These are phyloP conservation scores for Verticillium longisporum DNA, from an alignment of 2,329 filamentous ascomycete genomes.

Conservation along the genomic window DNA sequence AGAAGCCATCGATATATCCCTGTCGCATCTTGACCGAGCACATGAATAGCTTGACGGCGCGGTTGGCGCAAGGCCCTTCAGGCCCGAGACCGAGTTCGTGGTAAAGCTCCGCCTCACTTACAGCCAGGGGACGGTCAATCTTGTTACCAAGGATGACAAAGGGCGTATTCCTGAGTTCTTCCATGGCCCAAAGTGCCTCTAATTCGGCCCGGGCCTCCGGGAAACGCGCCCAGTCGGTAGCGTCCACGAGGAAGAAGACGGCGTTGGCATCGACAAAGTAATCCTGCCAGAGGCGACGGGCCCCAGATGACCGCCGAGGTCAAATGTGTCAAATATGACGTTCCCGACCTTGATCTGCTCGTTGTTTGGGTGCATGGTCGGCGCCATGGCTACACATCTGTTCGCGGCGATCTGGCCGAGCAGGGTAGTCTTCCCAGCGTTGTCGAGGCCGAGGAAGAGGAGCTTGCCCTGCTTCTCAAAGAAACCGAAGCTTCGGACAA, in stretches of 20 bases:
- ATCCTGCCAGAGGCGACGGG: conserved; percentile 90
- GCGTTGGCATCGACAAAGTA: conserved; percentile 96
- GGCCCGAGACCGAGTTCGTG: conserved; percentile 69
- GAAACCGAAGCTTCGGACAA: conserved; percentile 79
- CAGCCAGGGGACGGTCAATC: conserved; percentile 95
- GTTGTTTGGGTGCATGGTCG: conserved; percentile 49
- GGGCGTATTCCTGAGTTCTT: conserved; percentile 90
- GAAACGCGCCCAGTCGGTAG: conserved; percentile 94
- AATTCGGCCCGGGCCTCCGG: conserved; percentile 93
- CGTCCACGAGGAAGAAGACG: conserved; percentile 96
- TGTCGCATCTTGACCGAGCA: no score
- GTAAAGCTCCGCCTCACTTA: conserved; percentile 91
- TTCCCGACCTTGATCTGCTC: conserved; percentile 91
- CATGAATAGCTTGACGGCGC: no score
- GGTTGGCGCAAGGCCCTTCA: no score
- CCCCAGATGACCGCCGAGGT: conserved; percentile 89
- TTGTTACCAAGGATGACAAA: conserved; percentile 98
- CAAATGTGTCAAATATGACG: conserved; percentile 90
- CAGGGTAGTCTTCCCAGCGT: conserved; percentile 89
- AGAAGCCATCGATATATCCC: no score
- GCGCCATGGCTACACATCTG: conserved; percentile 6
- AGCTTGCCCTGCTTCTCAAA: conserved; percentile 96
- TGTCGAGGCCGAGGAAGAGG: conserved; percentile 87
- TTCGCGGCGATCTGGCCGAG: conserved; percentile 76
- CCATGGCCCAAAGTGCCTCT: conserved; percentile 91